Conservation (phyloP, 306 rosid species). For the Ammopiptanthus mongolicus region DNA sequence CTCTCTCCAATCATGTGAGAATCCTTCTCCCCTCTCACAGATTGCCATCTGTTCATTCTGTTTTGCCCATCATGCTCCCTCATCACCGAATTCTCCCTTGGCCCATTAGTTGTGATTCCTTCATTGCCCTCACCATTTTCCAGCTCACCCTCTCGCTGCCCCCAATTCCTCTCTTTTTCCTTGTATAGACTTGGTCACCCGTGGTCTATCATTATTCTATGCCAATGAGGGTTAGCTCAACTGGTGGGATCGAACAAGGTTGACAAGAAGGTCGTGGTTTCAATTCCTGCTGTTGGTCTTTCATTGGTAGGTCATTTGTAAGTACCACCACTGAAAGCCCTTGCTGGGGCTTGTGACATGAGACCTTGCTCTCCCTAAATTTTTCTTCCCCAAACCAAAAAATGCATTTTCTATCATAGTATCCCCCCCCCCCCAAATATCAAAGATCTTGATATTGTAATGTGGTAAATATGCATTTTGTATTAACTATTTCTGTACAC, state of each 20-base stretch:
- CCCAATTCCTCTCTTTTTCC: no score
- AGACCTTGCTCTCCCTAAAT: neutral
- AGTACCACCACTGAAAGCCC: neutral
- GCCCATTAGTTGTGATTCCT: no score
- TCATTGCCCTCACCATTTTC: no score
- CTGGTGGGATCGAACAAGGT: neutral
- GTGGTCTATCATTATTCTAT: no score
- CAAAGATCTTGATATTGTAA: neutral
- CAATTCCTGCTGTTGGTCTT: neutral
- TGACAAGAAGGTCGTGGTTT: neutral
- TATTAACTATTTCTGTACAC: neutral
- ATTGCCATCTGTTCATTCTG: no score
- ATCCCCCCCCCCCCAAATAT: neutral
- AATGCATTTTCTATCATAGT: neutral
- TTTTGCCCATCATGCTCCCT: no score
- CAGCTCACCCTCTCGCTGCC: no score
- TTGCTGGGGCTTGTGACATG: neutral
- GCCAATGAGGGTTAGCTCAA: neutral
- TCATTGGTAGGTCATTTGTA: neutral
- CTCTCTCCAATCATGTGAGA: no score
- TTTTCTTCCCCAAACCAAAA: neutral
- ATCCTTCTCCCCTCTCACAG: no score
- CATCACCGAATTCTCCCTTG: no score
- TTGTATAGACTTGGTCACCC: no score
- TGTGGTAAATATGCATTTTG: neutral